These are phyloP conservation scores for Phascolomyces articulosus DNA, from an alignment of 371 early-diverging fungal species.

Conservation along the genomic window DNA sequence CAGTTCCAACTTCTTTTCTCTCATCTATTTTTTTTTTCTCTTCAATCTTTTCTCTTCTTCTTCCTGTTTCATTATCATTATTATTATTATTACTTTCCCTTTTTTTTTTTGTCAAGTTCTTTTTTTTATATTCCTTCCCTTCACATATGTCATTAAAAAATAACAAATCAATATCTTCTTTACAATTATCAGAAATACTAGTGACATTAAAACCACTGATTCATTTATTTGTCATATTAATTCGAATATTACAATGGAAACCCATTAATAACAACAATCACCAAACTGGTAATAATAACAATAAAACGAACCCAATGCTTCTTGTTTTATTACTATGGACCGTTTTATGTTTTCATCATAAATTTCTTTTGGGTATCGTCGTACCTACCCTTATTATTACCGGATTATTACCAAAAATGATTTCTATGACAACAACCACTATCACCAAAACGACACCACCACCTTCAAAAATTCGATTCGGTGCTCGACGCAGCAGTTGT, in stretches of 20 bases:
- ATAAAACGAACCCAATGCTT: background rate
- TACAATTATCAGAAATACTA: slow-evolving; percentile 6
- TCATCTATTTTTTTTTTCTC: too few species aligned
- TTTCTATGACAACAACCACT: background rate
- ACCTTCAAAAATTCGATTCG: background rate
- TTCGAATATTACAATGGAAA: slow-evolving; percentile 15
- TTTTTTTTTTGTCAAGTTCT: too few species aligned
- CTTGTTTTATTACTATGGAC: slow-evolving; percentile 7
- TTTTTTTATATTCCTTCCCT: background rate
- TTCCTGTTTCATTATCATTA: too few species aligned
- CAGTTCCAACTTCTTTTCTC: too few species aligned
- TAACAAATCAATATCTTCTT: background rate
- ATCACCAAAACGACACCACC: background rate
- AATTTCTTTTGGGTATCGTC: slow-evolving; percentile 3
- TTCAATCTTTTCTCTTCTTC: too few species aligned
- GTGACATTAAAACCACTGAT: slow-evolving; percentile 4
- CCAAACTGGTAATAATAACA: background rate
- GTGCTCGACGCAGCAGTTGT: background rate
- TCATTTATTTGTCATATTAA: slow-evolving; percentile 3
- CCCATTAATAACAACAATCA: background rate
- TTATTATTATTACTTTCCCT: too few species aligned
- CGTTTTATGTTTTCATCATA: slow-evolving; percentile 6
- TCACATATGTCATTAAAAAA: too few species aligned
- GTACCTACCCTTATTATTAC: slow-evolving; percentile 1
- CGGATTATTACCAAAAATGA: background rate